Conservation (phyloP, 2,329 filamentous ascomycete genomes). For the Neopestalotiopsis rosae region DNA sequence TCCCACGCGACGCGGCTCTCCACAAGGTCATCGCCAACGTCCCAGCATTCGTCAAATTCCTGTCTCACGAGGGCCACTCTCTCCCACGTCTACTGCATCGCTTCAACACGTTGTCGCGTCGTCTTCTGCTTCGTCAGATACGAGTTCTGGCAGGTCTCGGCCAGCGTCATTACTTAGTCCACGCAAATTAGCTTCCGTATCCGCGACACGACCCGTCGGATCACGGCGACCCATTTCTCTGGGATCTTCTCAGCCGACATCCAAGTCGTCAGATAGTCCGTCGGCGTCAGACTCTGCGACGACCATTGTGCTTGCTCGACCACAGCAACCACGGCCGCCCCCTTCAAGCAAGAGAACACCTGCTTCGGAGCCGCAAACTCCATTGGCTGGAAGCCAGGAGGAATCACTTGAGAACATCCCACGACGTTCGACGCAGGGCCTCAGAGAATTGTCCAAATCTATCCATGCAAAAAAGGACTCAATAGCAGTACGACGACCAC, state of each 20-base stretch:
- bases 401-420: conserved; percentile 33
- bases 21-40: conserved; percentile 20
- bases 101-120: conserved; percentile 31
- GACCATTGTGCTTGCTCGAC: conserved; percentile 36
- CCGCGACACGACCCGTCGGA: conserved; percentile 30
- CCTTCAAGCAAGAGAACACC: conserved; percentile 39
- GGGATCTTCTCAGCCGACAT: conserved; percentile 33
- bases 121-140: conserved; percentile 42
- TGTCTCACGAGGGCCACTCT: conserved; percentile 33
- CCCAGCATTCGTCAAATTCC: conserved; percentile 29
- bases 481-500: conserved; percentile 47
- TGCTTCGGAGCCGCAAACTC: conserved; percentile 19
- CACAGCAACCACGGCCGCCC: conserved; percentile 44
- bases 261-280: conserved; percentile 23
- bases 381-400: conserved; percentile 23
- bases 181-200: conserved; percentile 28
- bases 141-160: conserved; percentile 37
- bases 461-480: conserved; percentile 55
- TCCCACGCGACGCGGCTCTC: conserved; percentile 28
- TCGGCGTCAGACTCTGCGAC: conserved; percentile 34
- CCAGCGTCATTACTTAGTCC: conserved; percentile 44
- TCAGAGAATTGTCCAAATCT: conserved; percentile 54
- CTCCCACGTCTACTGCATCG: conserved; percentile 30
- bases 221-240: conserved; percentile 44
- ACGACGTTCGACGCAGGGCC: conserved; percentile 45